These are phyloP conservation scores for Bertia moriformis DNA, from an alignment of 2,329 filamentous ascomycete species.

Conservation along the genomic window DNA sequence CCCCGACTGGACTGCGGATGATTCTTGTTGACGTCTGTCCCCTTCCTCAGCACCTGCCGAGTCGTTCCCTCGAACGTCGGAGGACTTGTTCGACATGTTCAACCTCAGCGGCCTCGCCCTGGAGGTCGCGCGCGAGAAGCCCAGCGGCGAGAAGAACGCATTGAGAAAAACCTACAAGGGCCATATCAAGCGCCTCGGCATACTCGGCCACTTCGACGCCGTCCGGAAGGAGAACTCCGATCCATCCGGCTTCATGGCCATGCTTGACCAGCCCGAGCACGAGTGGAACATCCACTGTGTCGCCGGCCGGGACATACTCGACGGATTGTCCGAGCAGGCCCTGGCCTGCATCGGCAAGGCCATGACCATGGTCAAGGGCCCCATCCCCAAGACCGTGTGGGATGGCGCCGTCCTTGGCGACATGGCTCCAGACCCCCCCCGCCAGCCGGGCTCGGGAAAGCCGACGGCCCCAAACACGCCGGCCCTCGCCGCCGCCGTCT, in stretches of 20 bases:
- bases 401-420: constrained; percentile 44
- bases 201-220: constrained; percentile 46
- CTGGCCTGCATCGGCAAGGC: constrained; percentile 30
- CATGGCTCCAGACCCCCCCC: constrained; percentile 25
- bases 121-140: constrained; percentile 47
- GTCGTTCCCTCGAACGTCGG: constrained; percentile 30
- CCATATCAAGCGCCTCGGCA: constrained; percentile 48
- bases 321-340: constrained; percentile 31
- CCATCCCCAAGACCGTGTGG: constrained; percentile 37
- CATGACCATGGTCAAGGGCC: constrained; percentile 39
- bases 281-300: constrained; percentile 40
- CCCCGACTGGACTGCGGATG: too few relatives aligned
- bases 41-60: constrained; percentile 29
- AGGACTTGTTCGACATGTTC: constrained; percentile 46
- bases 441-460: constrained; percentile 24
- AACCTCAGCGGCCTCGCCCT: constrained; percentile 38
- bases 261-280: constrained; percentile 35
- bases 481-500: constrained; percentile 16
- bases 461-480: constrained; percentile 39
- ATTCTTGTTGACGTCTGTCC: constrained; percentile 26
- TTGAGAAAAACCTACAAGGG: constrained; percentile 56
- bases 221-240: constrained; percentile 37
- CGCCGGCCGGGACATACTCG: constrained; percentile 36
- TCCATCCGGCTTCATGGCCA: constrained; percentile 33
- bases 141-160: constrained; percentile 53